phyloP scores from a whole-genome alignment of 345 rosid species.

The Dipteronia dyeriana region DNA sequence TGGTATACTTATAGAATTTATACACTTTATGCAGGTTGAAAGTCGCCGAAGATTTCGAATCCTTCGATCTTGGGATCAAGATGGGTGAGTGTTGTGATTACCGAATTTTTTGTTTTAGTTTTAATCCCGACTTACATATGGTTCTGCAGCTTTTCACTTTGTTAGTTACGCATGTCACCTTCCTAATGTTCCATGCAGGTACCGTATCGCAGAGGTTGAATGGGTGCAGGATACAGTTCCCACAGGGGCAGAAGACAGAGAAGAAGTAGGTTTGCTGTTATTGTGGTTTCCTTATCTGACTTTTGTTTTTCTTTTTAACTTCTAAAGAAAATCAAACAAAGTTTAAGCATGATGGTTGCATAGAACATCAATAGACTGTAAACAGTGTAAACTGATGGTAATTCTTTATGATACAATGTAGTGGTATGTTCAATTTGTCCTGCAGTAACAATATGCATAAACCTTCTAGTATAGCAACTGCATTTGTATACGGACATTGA shows the following conservation, averaged over 20 bases:
- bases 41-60: constrained; percentile 82
- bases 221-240: constrained; percentile 81
- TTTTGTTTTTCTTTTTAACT: neutral
- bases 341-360: neutral
- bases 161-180: constrained; percentile 9
- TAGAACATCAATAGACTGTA: neutral
- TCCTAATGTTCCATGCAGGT: constrained; percentile 43
- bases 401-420: neutral
- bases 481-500: neutral
- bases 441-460: neutral
- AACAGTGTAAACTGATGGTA: neutral
- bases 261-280: constrained; percentile 45
- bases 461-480: neutral
- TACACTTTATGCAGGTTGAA: constrained; percentile 58
- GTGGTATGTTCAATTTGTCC: neutral
- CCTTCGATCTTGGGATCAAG: constrained; percentile 85
- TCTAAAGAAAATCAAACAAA: neutral
- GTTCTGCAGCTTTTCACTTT: constrained; percentile 2
- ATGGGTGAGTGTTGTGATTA: constrained; percentile 69
- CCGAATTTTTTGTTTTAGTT: neutral
- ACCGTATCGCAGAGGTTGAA: constrained; percentile 90
- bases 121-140: neutral
- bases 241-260: constrained; percentile 41
- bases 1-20: neutral
- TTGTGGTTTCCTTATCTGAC: neutral